Base-by-base conservation (phyloP, 805 yeast genomes). In the Kregervanrija pseudodelftensis region DNA sequence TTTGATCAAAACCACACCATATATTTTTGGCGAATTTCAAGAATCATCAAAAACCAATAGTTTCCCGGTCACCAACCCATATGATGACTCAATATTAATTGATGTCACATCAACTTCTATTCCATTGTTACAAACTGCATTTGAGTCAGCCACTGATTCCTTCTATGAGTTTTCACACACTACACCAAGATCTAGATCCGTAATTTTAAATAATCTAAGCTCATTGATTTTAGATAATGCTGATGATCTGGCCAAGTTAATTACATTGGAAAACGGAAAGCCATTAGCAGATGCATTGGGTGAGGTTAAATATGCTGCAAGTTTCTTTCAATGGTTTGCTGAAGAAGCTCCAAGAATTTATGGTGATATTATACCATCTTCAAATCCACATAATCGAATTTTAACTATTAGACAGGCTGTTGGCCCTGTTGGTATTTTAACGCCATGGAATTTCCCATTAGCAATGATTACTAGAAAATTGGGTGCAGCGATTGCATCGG, bases 361-460 rank as follows among this genome's bases (percentile, higher is more conserved):
- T 45, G 93, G 91, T 7, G 80, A 77, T 48, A 61, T 74, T 7
- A 76, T 84, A 44, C 73, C 74, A n/a, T 76, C 87, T 2, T 66
- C 70, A 39, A 66, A 63, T 45, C 61, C 76, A 1, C 49, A 60
- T 17, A 70, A 66, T 54, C 68, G 80, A 44, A 79, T 84, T 44
- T 52, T 77, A 45, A 69, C 86, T 2, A 49, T 78, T 40, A 73
- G 77, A 53, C 87, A 82, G 61, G 91, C 95, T 5, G 69, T 85
- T 41, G 95, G 95, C 2, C 89, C 84, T 0, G 82, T 85, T 52
- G 90, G 89, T 1, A 77, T 85, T 42, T 60, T 84, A 55, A 82
- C 91, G 1, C 93, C 93, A 1, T 85, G 93, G 91, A 85, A 85
- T 63, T 85, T 85, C 61, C 95, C 95, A 2, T 66, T 80, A 11